Evolutionary conservation across 2,329 filamentous ascomycete species (phyloP), one percentile per base, ranked within the genome.

Genomic region (Westerdykella sp.): DNA sequence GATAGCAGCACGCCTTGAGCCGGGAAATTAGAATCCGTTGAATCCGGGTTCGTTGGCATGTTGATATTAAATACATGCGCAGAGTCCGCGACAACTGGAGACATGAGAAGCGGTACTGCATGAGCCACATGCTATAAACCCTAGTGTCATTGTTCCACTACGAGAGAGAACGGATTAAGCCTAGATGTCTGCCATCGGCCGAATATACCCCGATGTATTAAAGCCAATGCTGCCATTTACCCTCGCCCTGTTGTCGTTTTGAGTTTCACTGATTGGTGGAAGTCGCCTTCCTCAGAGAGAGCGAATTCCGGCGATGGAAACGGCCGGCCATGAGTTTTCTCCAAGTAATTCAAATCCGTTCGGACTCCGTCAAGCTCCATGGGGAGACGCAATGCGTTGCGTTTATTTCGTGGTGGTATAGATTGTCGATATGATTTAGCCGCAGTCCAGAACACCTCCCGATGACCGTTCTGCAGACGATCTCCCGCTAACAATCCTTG

Each of bases 341-440:
- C 13, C 40, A 36, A 13, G 12, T 40, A 47, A 12, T 47, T 40
- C 23, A 31, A 42, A 35, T 39, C 15, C 25, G 4, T 25, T 40
- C 42, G 35, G 40, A 32, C 44, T 34, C 44, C 41, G 41, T 45
- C 44, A 39, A 41, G 34, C 7, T 28, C 25, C 11, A 28, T 12
- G 25, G 25, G 7, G 25, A 28, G 25, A 12, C 11, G 9, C 7
- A 28, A 28, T 9, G 25, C 25, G 7, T 28, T 28, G 7, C 25
- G 25, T 28, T 28, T 28, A 28, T 28, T 28, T 9, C 25, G 25
- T 12, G 25, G 11, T 41, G 28, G 13, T 44, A 12, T 40, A 55
- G 43, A 59, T 57, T 59, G 48, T 45, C 14, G 40, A 28, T 45
- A 13, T 38, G 15, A 59, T 62, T 58, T 59, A 62, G 49, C 57